These are phyloP conservation scores for Oryza coarctata DNA, from an alignment of 176 grass and related monocot species.

Conservation along the genomic window DNA sequence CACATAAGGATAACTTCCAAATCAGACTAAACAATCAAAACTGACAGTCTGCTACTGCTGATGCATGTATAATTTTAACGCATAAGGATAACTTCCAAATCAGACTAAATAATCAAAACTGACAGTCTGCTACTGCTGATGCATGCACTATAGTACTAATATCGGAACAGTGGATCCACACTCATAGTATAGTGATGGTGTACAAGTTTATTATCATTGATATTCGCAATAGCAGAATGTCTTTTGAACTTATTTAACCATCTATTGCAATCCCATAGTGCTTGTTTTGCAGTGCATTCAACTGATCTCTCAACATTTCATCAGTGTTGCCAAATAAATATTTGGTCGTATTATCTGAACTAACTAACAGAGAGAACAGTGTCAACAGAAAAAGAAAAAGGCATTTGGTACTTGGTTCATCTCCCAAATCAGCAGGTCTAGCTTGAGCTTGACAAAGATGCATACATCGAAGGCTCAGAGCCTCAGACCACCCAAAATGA, in stretches of 20 bases:
- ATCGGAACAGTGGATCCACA: not conserved
- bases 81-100: too few relatives aligned
- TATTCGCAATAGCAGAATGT: not conserved
- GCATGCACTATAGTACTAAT: not conserved
- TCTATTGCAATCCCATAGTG: not conserved
- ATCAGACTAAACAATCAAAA: too few relatives aligned
- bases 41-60: too few relatives aligned
- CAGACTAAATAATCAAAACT: too few relatives aligned
- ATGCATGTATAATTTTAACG: too few relatives aligned
- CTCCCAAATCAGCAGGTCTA: not conserved
- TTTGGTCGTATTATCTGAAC: not conserved
- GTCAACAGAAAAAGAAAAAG: not conserved
- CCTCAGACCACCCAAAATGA: not conserved
- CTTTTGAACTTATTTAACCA: not conserved
- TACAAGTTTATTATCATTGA: not conserved
- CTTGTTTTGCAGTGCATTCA: not conserved
- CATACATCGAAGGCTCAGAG: too few relatives aligned
- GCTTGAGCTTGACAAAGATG: not conserved
- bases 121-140: not conserved
- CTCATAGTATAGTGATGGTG: not conserved
- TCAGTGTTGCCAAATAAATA: not conserved
- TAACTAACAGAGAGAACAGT: slow-evolving; percentile 7
- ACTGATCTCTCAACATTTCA: not conserved
- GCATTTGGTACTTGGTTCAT: not conserved
- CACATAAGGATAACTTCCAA: too few relatives aligned